Base-by-base conservation (phyloP, 148 eudicot genomes). In the Rhododendron williamsianum region DNA sequence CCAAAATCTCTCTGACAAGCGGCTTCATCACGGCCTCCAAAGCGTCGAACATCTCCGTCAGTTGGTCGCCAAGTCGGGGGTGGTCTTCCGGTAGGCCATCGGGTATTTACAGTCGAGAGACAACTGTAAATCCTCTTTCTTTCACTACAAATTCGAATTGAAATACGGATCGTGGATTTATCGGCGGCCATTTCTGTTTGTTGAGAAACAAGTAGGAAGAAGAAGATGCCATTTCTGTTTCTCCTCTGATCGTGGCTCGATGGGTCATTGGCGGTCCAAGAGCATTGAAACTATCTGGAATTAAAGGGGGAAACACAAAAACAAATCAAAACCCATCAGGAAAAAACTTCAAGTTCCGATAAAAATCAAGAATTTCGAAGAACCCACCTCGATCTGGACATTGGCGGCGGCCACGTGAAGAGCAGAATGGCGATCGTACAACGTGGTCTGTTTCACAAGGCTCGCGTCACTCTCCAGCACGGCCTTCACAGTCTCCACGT, bases 371-470 rank as follows among this genome's bases (percentile, higher is more conserved):
- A 85, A 41, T 76, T 43, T 41, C 43, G 2, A 52, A 67, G 87
- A 71, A 86, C 95, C 81, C 86, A 95, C 98, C 89, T 97, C 90
- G 96, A 94, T 95, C 91, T 91, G 98, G 82, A 94, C 99, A 94
- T 91, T 84, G 58, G 96, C 90, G 88, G 99, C 98, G 30, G 99
- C 98, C 19, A 94, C 58, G 86, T 97, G 99, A 88, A 97, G 93
- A 84, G 91, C 85, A 85, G 98, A 97, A 83, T 94, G 92, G 45
- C 96, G 96, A 92, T 95, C 95, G 85, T 89, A 94, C 25, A 88
- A 89, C 23, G 95, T 91, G 38, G 85, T 81, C 27, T 87, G 91
- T 52, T 81, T 81, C 78, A 94, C 81, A 45, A 97, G 85, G 84
- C 88, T 41, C 6, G 94, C 89, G 65, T 93, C 93, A 73, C 83